phyloP scores from a whole-genome alignment of 2,329 filamentous ascomycete genomes.

The Nemania sp. region DNA sequence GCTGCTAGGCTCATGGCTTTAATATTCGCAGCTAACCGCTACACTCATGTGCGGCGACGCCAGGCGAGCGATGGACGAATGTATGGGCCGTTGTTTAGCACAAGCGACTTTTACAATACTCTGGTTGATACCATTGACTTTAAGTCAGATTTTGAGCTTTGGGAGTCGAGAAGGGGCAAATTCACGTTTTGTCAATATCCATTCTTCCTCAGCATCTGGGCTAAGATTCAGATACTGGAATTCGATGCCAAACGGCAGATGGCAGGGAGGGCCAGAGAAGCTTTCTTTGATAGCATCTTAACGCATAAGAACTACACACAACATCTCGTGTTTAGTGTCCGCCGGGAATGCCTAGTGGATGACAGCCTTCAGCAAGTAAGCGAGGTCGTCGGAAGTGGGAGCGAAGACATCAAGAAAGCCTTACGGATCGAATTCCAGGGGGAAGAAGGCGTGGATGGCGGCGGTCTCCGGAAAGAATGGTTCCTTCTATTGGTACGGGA shows the following conservation, averaged over 20 bases:
- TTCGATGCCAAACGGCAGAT: conserved; percentile 90
- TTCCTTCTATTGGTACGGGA: conserved; percentile 89
- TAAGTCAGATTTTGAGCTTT: conserved; percentile 85
- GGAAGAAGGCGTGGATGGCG: conserved; percentile 92
- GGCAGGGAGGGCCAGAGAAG: conserved; percentile 87
- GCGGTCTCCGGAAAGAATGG: conserved; percentile 93
- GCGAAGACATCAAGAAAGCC: conserved; percentile 91
- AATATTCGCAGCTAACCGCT: conserved; percentile 83
- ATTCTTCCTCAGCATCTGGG: conserved; percentile 90
- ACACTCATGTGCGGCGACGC: conserved; percentile 54
- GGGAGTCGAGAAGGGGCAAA: conserved; percentile 79
- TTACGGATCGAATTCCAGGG: conserved; percentile 86
- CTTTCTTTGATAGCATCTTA: conserved; percentile 91
- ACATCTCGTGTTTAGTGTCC: conserved; percentile 80
- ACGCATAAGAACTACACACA: conserved; percentile 79
- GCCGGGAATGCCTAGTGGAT: conserved; percentile 87
- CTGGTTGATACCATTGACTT: conserved; percentile 89
- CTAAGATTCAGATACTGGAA: conserved; percentile 91
- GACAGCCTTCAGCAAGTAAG: conserved; percentile 88
- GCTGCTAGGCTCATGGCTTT: conserved; percentile 83
- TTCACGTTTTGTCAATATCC: conserved; percentile 95
- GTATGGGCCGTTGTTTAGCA: conserved; percentile 77
- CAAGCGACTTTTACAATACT: conserved; percentile 88
- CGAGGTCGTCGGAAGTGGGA: conserved; percentile 82
- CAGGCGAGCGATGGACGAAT: conserved; percentile 54